A percentile compares a stretch with the other conserved stretches of the same genome.
phyloP scores from a whole-genome alignment of 306 rosid genomes.

The Sechiopsis laciniata region DNA sequence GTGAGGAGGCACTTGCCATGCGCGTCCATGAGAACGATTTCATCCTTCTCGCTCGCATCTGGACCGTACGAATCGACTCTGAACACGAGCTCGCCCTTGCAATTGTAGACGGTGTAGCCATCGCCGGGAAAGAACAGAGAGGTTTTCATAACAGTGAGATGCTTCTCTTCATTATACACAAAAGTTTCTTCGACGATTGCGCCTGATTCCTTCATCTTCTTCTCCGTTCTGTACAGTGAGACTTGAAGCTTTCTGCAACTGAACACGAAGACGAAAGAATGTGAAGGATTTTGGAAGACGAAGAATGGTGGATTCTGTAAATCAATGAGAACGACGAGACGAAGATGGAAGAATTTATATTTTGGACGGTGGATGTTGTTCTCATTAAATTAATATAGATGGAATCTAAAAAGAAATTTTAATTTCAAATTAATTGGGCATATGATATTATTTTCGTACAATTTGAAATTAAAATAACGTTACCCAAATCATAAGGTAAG shows the following conservation, averaged over 20 bases:
- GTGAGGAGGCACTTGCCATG: conserved; percentile 85
- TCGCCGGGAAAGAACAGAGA: conserved; percentile 73
- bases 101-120: conserved; percentile 75
- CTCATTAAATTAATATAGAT: not conserved
- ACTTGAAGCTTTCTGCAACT: not conserved
- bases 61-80: conserved; percentile 88
- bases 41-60: conserved; percentile 41
- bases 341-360: conserved; percentile 9
- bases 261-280: not conserved
- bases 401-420: not conserved
- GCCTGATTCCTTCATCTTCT: conserved; percentile 36
- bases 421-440: not conserved
- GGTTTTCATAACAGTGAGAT: conserved; percentile 76
- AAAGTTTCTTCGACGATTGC: conserved; percentile 42
- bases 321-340: conserved; percentile 1
- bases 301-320: not conserved
- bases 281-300: not conserved
- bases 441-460: not conserved
- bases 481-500: not conserved
- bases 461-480: not conserved
- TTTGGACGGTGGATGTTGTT: not conserved
- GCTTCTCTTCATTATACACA: conserved; percentile 47
- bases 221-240: no score
- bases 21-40: conserved; percentile 84
- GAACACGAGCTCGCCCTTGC: conserved; percentile 60